phyloP scores from a whole-genome alignment of 2,329 filamentous ascomycete genomes.

The Sporothrix protearum region DNA sequence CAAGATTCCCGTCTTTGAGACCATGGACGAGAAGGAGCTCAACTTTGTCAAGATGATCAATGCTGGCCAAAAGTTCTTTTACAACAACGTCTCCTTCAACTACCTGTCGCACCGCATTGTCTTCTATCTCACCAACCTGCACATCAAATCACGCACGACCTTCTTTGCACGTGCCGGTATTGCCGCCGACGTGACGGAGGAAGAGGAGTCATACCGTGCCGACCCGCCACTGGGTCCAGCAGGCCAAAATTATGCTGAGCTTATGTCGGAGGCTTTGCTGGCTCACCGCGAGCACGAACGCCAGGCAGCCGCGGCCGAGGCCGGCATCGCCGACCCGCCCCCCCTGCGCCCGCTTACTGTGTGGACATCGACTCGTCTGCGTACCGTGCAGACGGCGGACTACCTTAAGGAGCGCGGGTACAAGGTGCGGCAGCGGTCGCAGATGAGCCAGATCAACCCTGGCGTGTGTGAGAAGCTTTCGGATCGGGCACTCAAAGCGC shows the following conservation, averaged over 20 bases:
- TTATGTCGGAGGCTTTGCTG: conserved; percentile 80
- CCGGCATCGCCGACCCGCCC: conserved; percentile 63
- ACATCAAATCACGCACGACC: conserved; percentile 91
- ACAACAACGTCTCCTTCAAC: conserved; percentile 96
- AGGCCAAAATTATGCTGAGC: conserved; percentile 74
- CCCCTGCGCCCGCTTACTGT: conserved; percentile 66
- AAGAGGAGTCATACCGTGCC: conserved; percentile 87
- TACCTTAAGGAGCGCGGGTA: conserved; percentile 76
- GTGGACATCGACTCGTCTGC: conserved; percentile 89
- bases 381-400: conserved; percentile 86
- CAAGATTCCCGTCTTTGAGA: conserved; percentile 93
- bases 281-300: conserved; percentile 81
- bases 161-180: conserved; percentile 89
- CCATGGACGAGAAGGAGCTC: conserved; percentile 88
- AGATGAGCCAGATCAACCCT: conserved; percentile 96
- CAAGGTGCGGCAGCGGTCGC: conserved; percentile 83
- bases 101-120: conserved; percentile 97
- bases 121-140: conserved; percentile 95
- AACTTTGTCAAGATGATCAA: conserved; percentile 99
- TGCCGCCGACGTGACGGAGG: conserved; percentile 77
- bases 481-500: conserved; percentile 71
- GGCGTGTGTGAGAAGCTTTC: conserved; percentile 94
- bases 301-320: conserved; percentile 62
- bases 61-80: conserved; percentile 84
- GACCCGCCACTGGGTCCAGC: conserved; percentile 80